phyloP scores from a whole-genome alignment of 1,284 basidiomycete genomes.

The Phenoliferia sp. region DNA sequence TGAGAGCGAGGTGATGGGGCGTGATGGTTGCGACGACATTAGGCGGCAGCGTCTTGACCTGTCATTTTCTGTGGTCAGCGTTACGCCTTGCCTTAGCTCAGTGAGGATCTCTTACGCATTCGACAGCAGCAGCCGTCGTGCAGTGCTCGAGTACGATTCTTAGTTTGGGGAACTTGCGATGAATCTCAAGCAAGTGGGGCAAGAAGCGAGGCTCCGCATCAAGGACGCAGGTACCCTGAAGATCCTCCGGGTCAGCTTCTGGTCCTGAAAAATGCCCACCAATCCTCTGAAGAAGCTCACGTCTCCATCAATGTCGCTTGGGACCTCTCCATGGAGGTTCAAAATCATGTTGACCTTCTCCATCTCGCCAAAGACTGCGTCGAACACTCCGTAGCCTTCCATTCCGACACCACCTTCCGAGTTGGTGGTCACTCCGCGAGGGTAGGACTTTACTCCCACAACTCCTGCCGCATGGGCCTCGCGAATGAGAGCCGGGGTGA shows the following conservation, averaged over 20 bases:
- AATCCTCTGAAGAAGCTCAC: neutral
- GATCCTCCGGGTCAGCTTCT: neutral
- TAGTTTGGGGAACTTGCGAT: slow-evolving; percentile 79
- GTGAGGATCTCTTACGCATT: slow-evolving; percentile 50
- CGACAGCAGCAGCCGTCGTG: slow-evolving; percentile 93
- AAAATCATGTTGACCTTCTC: slow-evolving; percentile 88
- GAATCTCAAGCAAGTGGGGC: slow-evolving; percentile 77
- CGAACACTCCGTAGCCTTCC: slow-evolving; percentile 91
- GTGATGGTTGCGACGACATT: slow-evolving; percentile 98
- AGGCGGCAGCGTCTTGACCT: slow-evolving; percentile 67
- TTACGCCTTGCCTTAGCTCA: too few species aligned
- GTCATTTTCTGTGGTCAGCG: neutral
- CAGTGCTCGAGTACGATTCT: slow-evolving; percentile 98
- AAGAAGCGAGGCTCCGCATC: slow-evolving; percentile 92
- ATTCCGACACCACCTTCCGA: slow-evolving; percentile 79
- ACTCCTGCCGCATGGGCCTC: slow-evolving; percentile 84
- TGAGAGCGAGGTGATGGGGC: slow-evolving; percentile 89
- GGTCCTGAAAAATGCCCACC: neutral
- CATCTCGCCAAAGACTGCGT: slow-evolving; percentile 93
- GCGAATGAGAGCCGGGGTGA: slow-evolving; percentile 85
- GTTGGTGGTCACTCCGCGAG: slow-evolving; percentile 95
- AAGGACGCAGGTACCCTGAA: slow-evolving; percentile 81
- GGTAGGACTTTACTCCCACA: slow-evolving; percentile 92
- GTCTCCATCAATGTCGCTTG: slow-evolving; percentile 67
- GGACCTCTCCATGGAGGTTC: slow-evolving; percentile 95